Conservation (phyloP, 257 asterid genomes). For the Handroanthus guayacan region DNA sequence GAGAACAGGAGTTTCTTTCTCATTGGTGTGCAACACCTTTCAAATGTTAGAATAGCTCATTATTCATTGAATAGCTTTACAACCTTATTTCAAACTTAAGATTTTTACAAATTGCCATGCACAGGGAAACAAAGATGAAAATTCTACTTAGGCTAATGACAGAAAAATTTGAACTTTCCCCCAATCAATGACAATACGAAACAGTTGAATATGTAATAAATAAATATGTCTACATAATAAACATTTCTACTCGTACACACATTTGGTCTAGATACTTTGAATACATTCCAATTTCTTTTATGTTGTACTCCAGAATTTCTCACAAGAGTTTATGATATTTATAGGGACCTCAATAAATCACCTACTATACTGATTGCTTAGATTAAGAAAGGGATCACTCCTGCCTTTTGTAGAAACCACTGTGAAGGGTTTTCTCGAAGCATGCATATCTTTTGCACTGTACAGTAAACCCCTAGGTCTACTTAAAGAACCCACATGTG, state of each 20-base stretch:
- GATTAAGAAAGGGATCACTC: constrained; percentile 3
- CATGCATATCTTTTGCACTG: not conserved
- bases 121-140: not conserved
- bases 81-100: constrained; percentile 10
- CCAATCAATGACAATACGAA: constrained; percentile 16
- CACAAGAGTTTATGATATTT: not conserved
- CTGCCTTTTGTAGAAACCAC: constrained; percentile 18
- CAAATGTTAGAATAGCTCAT: constrained; percentile 13
- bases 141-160: not conserved
- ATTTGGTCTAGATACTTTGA: not conserved
- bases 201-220: not conserved
- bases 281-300: not conserved
- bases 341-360: not conserved
- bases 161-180: not conserved
- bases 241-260: not conserved
- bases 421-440: not conserved
- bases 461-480: not conserved
- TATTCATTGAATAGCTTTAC: constrained; percentile 1
- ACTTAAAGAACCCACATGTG: not conserved
- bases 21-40: constrained; percentile 14
- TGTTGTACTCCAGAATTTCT: not conserved
- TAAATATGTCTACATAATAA: not conserved
- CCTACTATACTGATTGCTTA: not conserved
- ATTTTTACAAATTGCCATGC: not conserved
- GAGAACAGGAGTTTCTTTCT: not conserved